phyloP scores from a whole-genome alignment of 1,284 basidiomycete species.

The Ustilago lituana region DNA sequence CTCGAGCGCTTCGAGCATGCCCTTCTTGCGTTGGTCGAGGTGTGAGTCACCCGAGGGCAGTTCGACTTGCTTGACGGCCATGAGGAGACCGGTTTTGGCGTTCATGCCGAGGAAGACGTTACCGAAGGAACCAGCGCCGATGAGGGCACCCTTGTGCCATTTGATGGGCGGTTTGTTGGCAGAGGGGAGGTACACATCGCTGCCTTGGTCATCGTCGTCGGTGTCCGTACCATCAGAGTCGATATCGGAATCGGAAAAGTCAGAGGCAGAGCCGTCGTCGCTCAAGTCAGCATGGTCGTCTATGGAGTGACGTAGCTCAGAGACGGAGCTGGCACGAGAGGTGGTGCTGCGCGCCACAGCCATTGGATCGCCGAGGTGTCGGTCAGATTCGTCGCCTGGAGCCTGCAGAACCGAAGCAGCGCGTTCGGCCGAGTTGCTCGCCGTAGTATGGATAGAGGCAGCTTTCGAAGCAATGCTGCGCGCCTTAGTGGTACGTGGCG shows the following conservation, averaged over 20 bases:
- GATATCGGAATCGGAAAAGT: slow-evolving; percentile 32
- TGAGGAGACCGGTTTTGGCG: slow-evolving; percentile 87
- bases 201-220: slow-evolving; percentile 22
- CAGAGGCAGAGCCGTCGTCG: slow-evolving; percentile 49
- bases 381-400: slow-evolving; percentile 51
- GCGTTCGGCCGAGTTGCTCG: slow-evolving; percentile 57
- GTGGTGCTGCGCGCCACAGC: slow-evolving; percentile 43
- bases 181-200: slow-evolving; percentile 17
- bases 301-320: slow-evolving; percentile 55
- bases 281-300: slow-evolving; percentile 40
- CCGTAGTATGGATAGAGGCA: slow-evolving; percentile 21
- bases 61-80: slow-evolving; percentile 99
- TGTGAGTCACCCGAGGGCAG: slow-evolving; percentile 84
- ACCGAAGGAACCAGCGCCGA: slow-evolving; percentile 79
- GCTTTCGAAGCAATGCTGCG: slow-evolving; percentile 65
- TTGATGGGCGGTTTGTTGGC: slow-evolving; percentile 75
- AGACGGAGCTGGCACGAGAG: slow-evolving; percentile 42
- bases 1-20: slow-evolving; percentile 93
- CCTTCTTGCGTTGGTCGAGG: slow-evolving; percentile 91
- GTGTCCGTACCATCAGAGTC: slow-evolving; percentile 36
- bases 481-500: slow-evolving; percentile 17
- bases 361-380: slow-evolving; percentile 53
- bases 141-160: slow-evolving; percentile 98
- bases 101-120: slow-evolving; percentile 88
- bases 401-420: slow-evolving; percentile 56